A percentile compares a stretch with the other conserved stretches of the same genome.
Evolutionary conservation across 1,284 basidiomycete species (phyloP).

Genomic region (Malassezia brasiliensis): DNA sequence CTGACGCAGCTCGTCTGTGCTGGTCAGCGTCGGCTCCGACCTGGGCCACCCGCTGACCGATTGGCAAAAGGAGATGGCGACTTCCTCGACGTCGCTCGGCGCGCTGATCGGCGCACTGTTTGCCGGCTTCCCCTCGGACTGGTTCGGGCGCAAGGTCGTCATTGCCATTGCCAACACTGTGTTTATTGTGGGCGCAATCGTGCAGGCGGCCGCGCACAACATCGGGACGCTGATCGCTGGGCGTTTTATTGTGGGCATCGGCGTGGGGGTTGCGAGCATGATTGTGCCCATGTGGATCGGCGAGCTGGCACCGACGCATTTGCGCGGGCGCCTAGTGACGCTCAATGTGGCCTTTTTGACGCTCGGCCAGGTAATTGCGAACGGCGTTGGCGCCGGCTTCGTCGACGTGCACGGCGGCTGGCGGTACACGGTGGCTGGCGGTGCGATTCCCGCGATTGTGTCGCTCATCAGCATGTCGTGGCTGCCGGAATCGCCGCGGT

Average conservation of each 20-base stretch:
- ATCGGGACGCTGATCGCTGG: conserved; percentile 48
- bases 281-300: conserved; percentile 49
- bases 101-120: conserved; percentile 17
- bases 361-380: conserved; percentile 48
- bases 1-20: conserved; percentile 15
- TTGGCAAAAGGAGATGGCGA: conserved; percentile 16
- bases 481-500: conserved; percentile 48
- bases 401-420: conserved; percentile 36
- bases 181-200: conserved; percentile 42
- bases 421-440: conserved; percentile 49
- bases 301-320: conserved; percentile 48
- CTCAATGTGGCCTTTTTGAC: conserved; percentile 48
- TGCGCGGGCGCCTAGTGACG: conserved; percentile 49
- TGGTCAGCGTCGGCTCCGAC: conserved; percentile 15
- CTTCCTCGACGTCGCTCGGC: conserved; percentile 18
- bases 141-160: conserved; percentile 16
- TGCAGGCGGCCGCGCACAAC: conserved; percentile 46
- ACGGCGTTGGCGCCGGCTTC: conserved; percentile 36
- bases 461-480: conserved; percentile 36
- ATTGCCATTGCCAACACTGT: conserved; percentile 23
- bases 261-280: conserved; percentile 46
- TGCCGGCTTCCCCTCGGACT: conserved; percentile 16
- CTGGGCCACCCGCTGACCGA: conserved; percentile 9
- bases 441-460: conserved; percentile 40
- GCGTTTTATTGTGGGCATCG: conserved; percentile 50